These are phyloP conservation scores for Magnaporthiopsis incrustans DNA, from an alignment of 2,329 filamentous ascomycete genomes.

Conservation along the genomic window DNA sequence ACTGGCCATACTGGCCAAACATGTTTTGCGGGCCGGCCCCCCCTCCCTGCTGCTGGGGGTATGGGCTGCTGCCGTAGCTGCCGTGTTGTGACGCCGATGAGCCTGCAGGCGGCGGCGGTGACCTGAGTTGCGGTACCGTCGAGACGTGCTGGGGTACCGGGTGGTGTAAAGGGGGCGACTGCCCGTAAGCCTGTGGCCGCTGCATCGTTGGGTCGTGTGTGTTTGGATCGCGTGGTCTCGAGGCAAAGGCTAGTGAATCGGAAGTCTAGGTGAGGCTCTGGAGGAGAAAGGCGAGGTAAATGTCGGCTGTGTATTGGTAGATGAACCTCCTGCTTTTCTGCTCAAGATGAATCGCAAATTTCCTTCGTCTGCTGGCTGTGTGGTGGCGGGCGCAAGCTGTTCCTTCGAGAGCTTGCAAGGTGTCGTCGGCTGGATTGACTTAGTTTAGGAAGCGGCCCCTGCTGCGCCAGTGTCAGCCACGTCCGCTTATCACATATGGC, in stretches of 20 bases:
- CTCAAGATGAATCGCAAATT: neutral
- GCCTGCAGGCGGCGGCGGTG: slow-evolving; percentile 68
- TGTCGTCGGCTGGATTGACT: neutral
- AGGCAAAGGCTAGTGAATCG: neutral
- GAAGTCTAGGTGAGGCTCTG: neutral
- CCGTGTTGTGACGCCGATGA: slow-evolving; percentile 61
- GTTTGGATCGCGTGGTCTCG: neutral
- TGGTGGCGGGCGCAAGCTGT: neutral
- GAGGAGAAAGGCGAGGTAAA: neutral
- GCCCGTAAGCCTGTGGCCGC: slow-evolving; percentile 65
- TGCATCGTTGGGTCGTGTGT: slow-evolving; percentile 56
- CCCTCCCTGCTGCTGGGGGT: slow-evolving; percentile 54
- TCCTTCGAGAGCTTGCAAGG: too few relatives aligned
- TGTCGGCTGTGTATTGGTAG: neutral
- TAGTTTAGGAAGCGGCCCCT: too few relatives aligned
- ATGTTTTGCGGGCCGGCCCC: slow-evolving; percentile 39
- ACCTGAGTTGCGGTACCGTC: slow-evolving; percentile 92
- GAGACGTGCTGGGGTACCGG: slow-evolving; percentile 98
- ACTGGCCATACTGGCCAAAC: slow-evolving; percentile 74
- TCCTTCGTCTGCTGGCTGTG: neutral
- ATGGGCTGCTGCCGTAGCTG: slow-evolving; percentile 56
- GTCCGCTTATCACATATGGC: neutral
- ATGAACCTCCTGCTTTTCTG: neutral
- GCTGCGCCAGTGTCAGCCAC: neutral
- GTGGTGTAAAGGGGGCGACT: slow-evolving; percentile 91